Base-by-base conservation (phyloP, 768 basidiomycete genomes). In the Russula abietina region DNA sequence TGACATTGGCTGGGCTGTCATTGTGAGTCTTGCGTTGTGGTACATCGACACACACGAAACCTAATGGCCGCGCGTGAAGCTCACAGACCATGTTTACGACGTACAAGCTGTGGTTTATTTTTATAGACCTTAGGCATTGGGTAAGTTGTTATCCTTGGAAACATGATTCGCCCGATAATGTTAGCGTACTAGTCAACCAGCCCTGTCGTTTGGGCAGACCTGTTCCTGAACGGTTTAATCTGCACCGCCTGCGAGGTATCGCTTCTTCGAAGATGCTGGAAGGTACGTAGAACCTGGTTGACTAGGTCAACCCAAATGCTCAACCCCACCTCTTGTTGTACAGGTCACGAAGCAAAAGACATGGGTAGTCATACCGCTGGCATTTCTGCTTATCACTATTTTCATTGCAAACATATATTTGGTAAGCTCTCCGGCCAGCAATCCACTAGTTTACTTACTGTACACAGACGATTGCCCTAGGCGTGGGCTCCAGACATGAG, bases 201-300 rank as follows among this genome's bases (percentile, higher is more conserved):
- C 60, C 68, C 69, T 0, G 74, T 81, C 22, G 73, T 77, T 62
- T 80, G 77, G 76, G 71, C 76, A 0, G 80, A 81, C 55, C 65
- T 81, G 39, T 78, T 82, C 58, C 55, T 82, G 39, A 82, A 82
- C 65, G 80, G 80, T 3, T 67, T 77, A 10, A 76, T 83, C 41
- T 78, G 76, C 65, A 71, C 75, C 58, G 55, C 80, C 39, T 82
- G 81, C 66, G 77, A 83, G 68, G 70, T 73, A 3, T 83, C 79
- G 63, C 80, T 80, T 49, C 77, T 83, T 30, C 71, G 76, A 41
- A 72, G 78, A 57, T 82, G 82, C 60, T 84, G 81, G 79, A 80
- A 79, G 75, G 83, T 79, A 52, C 17, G 73, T 36, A 22, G 3
- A 32, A n/a, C 17, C 30, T 11, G 10, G 28, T n/a, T 28, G 28